Evolutionary conservation across 1,284 basidiomycete genomes (phyloP), one percentile per base, ranked within the genome.

Genomic region (Gastroboletus turbinatus): DNA sequence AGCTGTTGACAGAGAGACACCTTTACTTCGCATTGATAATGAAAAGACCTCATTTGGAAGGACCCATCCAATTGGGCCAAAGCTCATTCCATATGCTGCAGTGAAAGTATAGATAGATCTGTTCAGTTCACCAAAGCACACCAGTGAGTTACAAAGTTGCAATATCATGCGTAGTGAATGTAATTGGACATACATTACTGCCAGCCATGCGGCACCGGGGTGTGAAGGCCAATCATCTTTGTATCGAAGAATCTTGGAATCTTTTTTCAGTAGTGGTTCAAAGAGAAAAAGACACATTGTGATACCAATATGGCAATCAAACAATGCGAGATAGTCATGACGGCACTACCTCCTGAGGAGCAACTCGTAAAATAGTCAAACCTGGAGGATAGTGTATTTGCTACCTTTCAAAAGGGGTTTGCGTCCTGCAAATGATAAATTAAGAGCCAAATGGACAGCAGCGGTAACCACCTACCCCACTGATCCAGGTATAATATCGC

Each of bases 21-120:
- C 94, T 68, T 87, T 87, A 60, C 91, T 87, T 66, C 93, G 80
- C 72, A 94, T 84, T 9, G 90, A 89, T n/a, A 93, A 76, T 6
- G 94, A 88, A 73, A 95, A 94, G 23, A 96, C 87, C 72, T 93
- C 91, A 60, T 82, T 85, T 0, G 89, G 86, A 2, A 92, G 78
- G 2, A 92, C 83, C 91, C 93, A 96, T 13, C 87, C 90, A 61
- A 92, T 83, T 2, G 94, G 94, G 1, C 93, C 93, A 68, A 91
- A 87, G 38, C 89, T 92, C 43, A 86, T 74, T 3, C 92, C 92
- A 68, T 94, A 96, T 27, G 88, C 86, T 54, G 83, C 84, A 29
- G 92, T 94, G 75, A 93, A 95, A 11, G 80, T 66, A 69, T 92
- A 93, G 45, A 90, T 82, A 52, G 80, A 83, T 52, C 86, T 88